These are phyloP conservation scores for Paxillus rubicundulus DNA, from an alignment of 768 basidiomycete species.

Conservation along the genomic window DNA sequence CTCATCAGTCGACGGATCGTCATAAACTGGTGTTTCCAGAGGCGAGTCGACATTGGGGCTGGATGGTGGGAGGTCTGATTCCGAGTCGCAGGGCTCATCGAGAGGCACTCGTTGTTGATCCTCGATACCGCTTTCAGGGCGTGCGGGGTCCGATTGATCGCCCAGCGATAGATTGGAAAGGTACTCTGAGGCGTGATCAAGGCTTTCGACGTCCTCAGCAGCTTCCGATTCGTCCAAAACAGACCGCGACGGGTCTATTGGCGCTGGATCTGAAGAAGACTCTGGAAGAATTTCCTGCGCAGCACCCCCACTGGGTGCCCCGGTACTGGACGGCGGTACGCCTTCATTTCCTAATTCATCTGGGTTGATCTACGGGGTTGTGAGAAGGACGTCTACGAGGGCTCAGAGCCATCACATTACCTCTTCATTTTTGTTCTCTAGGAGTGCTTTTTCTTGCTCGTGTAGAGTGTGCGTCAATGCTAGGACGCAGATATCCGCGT, in stretches of 20 bases:
- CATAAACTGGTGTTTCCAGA: conserved; percentile 46
- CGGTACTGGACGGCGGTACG: background rate
- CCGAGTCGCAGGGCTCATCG: conserved; percentile 40
- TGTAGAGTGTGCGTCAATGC: conserved; percentile 84
- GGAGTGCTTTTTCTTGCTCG: conserved; percentile 41
- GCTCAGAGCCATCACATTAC: conserved; percentile 17
- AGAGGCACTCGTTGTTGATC: conserved; percentile 36
- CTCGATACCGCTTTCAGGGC: conserved; percentile 4
- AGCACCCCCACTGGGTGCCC: conserved; percentile 2
- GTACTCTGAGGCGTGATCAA: conserved; percentile 7
- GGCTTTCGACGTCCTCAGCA: conserved; percentile 5
- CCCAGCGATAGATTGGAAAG: conserved; percentile 12
- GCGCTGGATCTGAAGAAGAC: background rate
- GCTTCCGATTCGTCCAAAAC: background rate
- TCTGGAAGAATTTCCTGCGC: background rate
- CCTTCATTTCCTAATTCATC: background rate
- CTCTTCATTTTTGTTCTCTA: conserved; percentile 29
- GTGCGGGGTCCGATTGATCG: conserved; percentile 4
- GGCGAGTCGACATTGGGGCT: conserved; percentile 8
- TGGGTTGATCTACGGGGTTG: conserved; percentile 7
- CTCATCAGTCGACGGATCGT: conserved; percentile 70
- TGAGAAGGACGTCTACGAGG: background rate
- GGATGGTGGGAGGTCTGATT: conserved; percentile 23
- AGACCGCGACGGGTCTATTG: conserved; percentile 1
- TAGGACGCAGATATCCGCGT: conserved; percentile 86